These are phyloP conservation scores for Nicotiana otophora DNA, from an alignment of 257 asterid genomes.

Conservation along the genomic window DNA sequence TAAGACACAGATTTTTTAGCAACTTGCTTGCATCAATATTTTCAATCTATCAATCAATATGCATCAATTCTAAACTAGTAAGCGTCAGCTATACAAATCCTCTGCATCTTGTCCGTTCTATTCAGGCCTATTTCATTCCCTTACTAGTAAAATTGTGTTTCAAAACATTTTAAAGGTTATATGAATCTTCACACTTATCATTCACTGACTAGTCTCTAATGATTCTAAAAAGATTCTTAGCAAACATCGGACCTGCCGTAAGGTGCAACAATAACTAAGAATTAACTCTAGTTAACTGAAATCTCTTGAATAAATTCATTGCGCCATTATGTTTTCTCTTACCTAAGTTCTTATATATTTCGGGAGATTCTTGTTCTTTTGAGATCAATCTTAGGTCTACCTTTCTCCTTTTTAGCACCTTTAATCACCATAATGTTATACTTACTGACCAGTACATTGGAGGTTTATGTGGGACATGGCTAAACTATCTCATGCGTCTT, in stretches of 20 bases:
- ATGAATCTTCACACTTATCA: background rate
- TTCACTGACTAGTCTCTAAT: background rate
- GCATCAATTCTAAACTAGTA: background rate
- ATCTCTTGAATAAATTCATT: background rate
- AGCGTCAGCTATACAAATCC: background rate
- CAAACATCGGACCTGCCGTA: background rate
- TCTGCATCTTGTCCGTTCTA: background rate
- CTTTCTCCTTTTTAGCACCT: background rate
- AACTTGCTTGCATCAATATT: constrained; percentile 1
- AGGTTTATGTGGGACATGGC: background rate
- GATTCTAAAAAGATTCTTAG: background rate
- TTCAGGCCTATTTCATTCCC: background rate
- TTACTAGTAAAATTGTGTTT: background rate
- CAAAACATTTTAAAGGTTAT: background rate
- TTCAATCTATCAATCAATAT: background rate
- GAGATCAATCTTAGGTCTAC: background rate
- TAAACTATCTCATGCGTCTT: background rate
- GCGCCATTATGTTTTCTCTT: background rate
- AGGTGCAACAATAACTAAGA: background rate
- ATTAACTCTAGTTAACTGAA: background rate
- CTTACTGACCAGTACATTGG: background rate
- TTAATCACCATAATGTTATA: background rate
- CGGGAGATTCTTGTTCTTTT: background rate
- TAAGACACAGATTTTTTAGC: background rate
- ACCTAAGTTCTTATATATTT: background rate